These are phyloP conservation scores for Trichophyton schoenleinii DNA, from an alignment of 2,329 filamentous ascomycete species.

Conservation along the genomic window DNA sequence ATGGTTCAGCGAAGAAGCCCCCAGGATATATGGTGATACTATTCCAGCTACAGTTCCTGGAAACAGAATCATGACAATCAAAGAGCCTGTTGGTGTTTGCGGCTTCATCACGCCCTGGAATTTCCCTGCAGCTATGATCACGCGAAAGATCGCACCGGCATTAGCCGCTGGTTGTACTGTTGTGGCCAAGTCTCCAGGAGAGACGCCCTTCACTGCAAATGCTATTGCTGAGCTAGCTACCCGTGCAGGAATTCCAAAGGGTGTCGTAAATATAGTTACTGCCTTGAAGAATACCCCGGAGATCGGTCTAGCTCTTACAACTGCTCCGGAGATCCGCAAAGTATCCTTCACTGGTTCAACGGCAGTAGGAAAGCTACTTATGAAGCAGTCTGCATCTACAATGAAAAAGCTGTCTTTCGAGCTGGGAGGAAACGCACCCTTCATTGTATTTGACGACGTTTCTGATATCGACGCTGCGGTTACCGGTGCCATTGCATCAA, in stretches of 20 bases:
- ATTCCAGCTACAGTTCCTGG: constrained; percentile 48
- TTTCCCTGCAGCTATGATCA: constrained; percentile 46
- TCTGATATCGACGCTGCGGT: constrained; percentile 80
- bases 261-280: constrained; percentile 83
- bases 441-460: constrained; percentile 86
- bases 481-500: constrained; percentile 66
- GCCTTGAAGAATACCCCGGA: constrained; percentile 64
- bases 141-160: constrained; percentile 41
- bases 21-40: constrained; percentile 46
- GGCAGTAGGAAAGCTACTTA: constrained; percentile 58
- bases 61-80: constrained; percentile 51
- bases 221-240: constrained; percentile 76
- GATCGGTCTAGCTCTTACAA: constrained; percentile 65
- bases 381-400: constrained; percentile 76
- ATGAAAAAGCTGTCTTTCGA: constrained; percentile 82
- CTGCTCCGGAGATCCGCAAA: constrained; percentile 66
- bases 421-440: constrained; percentile 86
- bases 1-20: constrained; percentile 53
- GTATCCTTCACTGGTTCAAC: constrained; percentile 82
- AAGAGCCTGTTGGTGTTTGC: constrained; percentile 55
- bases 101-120: constrained; percentile 58
- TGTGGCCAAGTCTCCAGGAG: constrained; percentile 78
- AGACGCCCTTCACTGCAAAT: constrained; percentile 84
- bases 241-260: constrained; percentile 77
- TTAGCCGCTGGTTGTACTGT: constrained; percentile 93